phyloP scores from a whole-genome alignment of 1,284 basidiomycete species.

The Sutorius eximius region DNA sequence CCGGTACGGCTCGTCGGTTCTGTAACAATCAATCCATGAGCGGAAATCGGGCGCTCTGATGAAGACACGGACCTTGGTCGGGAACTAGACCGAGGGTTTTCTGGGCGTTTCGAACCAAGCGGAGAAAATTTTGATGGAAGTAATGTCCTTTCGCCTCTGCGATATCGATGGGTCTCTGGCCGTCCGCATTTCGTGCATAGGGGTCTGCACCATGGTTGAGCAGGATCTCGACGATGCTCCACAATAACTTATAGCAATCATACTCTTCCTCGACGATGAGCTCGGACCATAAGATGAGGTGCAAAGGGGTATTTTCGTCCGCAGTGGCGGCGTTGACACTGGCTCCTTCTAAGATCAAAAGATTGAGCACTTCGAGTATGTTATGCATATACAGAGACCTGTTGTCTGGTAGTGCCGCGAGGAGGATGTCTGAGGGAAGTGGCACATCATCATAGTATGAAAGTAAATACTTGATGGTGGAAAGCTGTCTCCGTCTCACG shows the following conservation, averaged over 20 bases:
- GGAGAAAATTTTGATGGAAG: neutral
- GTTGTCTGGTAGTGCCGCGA: neutral
- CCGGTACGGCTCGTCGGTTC: neutral
- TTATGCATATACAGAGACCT: fast-evolving
- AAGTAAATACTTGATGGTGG: neutral
- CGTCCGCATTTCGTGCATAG: neutral
- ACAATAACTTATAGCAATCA: neutral
- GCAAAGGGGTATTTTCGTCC: neutral
- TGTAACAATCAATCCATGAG: neutral
- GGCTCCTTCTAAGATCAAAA: neutral
- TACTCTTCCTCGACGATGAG: no score
- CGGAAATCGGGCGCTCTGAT: neutral
- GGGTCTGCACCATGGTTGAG: conserved; percentile 8
- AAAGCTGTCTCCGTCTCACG: neutral
- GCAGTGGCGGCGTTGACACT: neutral
- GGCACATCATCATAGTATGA: neutral
- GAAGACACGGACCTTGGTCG: neutral
- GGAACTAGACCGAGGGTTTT: neutral
- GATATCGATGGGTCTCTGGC: neutral
- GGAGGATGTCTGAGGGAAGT: conserved; percentile 2
- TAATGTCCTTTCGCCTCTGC: neutral
- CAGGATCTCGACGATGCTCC: neutral
- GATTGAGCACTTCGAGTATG: neutral
- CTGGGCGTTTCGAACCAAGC: neutral
- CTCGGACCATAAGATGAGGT: neutral